These are phyloP conservation scores for Candida verbasci DNA, from an alignment of 805 yeast genomes.

Conservation along the genomic window DNA sequence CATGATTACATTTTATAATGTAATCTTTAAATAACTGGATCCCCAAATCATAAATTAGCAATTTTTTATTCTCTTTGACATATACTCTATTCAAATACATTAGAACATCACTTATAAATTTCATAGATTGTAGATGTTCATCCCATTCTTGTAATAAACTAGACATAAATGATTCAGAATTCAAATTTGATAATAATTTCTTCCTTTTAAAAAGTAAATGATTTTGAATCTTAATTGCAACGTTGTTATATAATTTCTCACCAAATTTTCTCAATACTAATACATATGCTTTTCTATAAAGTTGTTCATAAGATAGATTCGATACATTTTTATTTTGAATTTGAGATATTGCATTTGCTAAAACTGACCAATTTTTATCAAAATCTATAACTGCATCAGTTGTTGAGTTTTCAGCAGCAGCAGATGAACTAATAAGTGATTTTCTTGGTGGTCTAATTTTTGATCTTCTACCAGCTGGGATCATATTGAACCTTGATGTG, in stretches of 20 bases:
- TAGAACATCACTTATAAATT: slow-evolving; percentile 76
- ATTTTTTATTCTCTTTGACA: slow-evolving; percentile 61
- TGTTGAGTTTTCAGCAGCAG: slow-evolving; percentile 15
- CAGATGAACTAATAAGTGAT: slow-evolving; percentile 18
- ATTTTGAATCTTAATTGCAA: slow-evolving; percentile 41
- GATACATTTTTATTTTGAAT: slow-evolving; percentile 72
- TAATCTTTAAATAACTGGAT: slow-evolving; percentile 59
- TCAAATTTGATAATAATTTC: slow-evolving; percentile 15
- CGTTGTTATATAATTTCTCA: slow-evolving; percentile 58
- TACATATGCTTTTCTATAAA: slow-evolving; percentile 75
- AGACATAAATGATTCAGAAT: slow-evolving; percentile 30
- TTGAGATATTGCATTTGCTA: slow-evolving; percentile 64
- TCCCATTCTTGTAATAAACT: slow-evolving; percentile 53
- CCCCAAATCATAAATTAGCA: slow-evolving; percentile 70
- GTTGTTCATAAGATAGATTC: slow-evolving; percentile 72
- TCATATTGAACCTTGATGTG: no score
- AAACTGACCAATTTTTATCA: slow-evolving; percentile 60
- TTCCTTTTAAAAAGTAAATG: slow-evolving; percentile 35
- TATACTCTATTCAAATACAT: slow-evolving; percentile 86
- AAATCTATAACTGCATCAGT: slow-evolving; percentile 44
- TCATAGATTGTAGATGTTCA: slow-evolving; percentile 66
- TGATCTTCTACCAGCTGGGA: slow-evolving; percentile 42
- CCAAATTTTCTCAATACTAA: slow-evolving; percentile 71
- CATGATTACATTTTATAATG: slow-evolving; percentile 47
- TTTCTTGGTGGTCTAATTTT: slow-evolving; percentile 67